A percentile compares a stretch with the other conserved stretches of the same genome.
These are phyloP conservation scores for Phyllosticta citribraziliensis DNA, from an alignment of 2,329 filamentous ascomycete genomes.

Conservation along the genomic window DNA sequence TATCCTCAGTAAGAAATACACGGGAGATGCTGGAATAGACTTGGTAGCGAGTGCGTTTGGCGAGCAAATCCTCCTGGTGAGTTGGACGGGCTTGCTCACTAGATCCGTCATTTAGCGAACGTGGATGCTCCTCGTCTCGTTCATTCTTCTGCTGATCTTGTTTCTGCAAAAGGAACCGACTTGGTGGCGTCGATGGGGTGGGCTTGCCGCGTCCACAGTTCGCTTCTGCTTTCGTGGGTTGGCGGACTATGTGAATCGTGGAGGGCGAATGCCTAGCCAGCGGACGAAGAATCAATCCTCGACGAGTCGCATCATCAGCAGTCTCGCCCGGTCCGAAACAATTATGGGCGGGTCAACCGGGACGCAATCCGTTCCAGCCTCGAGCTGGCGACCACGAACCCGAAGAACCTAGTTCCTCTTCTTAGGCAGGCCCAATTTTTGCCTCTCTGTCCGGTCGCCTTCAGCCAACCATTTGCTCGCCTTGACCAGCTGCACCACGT, in stretches of 20 bases:
- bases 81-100: not conserved
- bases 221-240: not conserved
- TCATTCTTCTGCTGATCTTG: not conserved
- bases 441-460: conserved; percentile 65
- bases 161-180: not conserved
- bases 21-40: not conserved
- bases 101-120: not conserved
- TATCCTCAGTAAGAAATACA: not conserved
- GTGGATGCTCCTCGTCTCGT: not conserved
- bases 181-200: not conserved
- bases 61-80: not conserved
- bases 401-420: conserved; percentile 19
- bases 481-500: conserved; percentile 87
- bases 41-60: not conserved
- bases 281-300: not conserved
- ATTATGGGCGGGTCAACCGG: not conserved
- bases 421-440: conserved; percentile 28
- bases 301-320: not conserved
- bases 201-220: not conserved
- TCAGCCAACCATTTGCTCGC: conserved; percentile 87
- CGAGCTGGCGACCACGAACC: not conserved
- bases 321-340: not conserved
- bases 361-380: not conserved
- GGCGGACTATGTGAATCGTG: not conserved
- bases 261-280: not conserved